Evolutionary conservation across 1,284 basidiomycete genomes (phyloP), one percentile per base, ranked within the genome.

Genomic region (Peniophora sp.): DNA sequence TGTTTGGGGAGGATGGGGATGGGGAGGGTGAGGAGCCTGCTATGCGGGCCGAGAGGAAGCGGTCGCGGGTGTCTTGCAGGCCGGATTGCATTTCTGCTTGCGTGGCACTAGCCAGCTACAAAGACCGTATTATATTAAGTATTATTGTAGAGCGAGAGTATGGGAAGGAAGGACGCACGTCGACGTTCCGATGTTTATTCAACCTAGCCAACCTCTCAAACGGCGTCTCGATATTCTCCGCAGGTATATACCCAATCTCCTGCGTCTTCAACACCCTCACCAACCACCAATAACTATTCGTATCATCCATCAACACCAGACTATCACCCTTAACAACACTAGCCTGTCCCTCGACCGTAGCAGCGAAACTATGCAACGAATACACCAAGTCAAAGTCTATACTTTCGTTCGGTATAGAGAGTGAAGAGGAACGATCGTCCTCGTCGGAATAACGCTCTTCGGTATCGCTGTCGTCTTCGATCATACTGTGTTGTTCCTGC

Each of bases 241-340:
- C 96, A 16, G 96, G 96, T 50, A 99, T 99, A 68, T 99, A 99
- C 1, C 96, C 96, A n/a, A 99, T 92, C 62, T 97, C 95, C 68
- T 98, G 93, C 2, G 92, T 97, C 74, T 95, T 98, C 60, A 97
- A 80, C 3, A 97, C 94, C 50, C 92, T 82, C 16, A 97, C 93
- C 48, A 97, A 85, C 94, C 94, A 97, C 94, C 94, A 97, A 69
- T 97, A 97, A 66, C 89, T 92, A 69, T 97, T 97, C 54, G 86
- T 92, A 65, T 97, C 94, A 69, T 97, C 94, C 77, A 97, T 90
- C 43, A 97, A 73, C 61, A 92, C 86, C 35, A 97, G 77, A 55
- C 89, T 91, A 73, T 97, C 94, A 36, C 94, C 94, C 68, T 96
- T 96, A 67, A 95, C 91, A 55, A 97, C 94, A 56, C 92, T 95